Conservation (phyloP, 2,329 filamentous ascomycete genomes). For the Ramularia collo-cygni region DNA sequence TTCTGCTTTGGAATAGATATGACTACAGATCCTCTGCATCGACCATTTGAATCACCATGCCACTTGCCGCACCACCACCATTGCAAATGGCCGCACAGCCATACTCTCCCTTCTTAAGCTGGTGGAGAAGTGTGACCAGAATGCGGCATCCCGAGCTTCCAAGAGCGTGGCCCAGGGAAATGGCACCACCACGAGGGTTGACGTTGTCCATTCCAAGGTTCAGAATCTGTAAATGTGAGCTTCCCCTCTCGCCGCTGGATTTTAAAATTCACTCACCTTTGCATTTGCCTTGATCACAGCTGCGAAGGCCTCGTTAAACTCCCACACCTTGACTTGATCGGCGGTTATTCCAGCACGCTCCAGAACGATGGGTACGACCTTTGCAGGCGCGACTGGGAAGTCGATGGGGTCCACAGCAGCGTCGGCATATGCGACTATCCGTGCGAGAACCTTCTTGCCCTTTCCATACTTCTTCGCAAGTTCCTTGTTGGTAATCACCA, state of each 20-base stretch:
- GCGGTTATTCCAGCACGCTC: conserved; percentile 83
- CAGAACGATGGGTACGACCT: conserved; percentile 85
- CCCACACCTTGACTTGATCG: conserved; percentile 89
- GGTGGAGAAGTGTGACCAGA: conserved; percentile 81
- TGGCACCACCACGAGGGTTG: conserved; percentile 84
- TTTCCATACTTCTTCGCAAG: conserved; percentile 71
- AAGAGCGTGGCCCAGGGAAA: conserved; percentile 83
- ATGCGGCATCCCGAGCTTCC: conserved; percentile 92
- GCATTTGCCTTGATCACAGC: conserved; percentile 92
- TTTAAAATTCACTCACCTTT: conserved; percentile 50
- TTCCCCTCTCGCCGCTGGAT: conserved; percentile 8
- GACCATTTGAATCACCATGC: conserved; percentile 76
- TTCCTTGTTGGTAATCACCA: conserved; percentile 76
- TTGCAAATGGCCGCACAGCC: conserved; percentile 96
- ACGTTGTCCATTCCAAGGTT: conserved; percentile 72
- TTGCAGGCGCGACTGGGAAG: conserved; percentile 87
- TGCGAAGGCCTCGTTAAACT: conserved; percentile 98
- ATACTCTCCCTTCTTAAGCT: conserved; percentile 86
- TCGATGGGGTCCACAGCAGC: conserved; percentile 86
- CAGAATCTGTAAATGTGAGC: conserved; percentile 54
- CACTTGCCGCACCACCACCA: conserved; percentile 85
- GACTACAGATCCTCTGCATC: conserved; percentile 43
- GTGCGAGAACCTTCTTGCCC: conserved; percentile 74
- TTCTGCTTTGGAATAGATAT: no score
- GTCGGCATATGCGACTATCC: conserved; percentile 79